Base-by-base conservation (phyloP, 1,284 basidiomycete genomes). In the Baeospora myosura region DNA sequence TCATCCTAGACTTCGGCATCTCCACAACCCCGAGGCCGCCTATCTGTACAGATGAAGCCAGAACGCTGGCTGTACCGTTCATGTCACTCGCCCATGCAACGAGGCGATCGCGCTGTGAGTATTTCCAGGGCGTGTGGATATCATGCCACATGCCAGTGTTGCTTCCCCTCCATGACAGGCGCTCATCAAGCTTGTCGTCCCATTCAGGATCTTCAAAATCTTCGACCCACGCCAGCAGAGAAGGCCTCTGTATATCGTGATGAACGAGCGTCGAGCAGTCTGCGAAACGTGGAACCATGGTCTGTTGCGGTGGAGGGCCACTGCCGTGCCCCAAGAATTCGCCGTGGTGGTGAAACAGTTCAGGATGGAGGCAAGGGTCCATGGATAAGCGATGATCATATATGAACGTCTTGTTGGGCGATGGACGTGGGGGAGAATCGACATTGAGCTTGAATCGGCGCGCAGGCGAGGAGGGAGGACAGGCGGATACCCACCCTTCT, bases 121-220 rank as follows among this genome's bases (percentile, higher is more conserved):
- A 45, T 44, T 54, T 54, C 73, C 72, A 76, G 11, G 56, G 55
- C 8, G 58, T 49, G 1, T 44, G 46, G 2, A 56, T 49, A 4
- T 55, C 56, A 36, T 68, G 66, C 39, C 59, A 62, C 34, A 82
- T 81, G 1, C 81, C 82, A 0, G 82, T 84, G 38, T 73, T 80
- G 38, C 69, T 73, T 3, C 82, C 82, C n/a, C 82, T 66, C 82
- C 82, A 85, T 17, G 72, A 57, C 22, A 85, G 52, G 22, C 73
- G 55, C 30, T 77, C 70, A 44, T 81, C 71, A 4, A 59, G 48
- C 58, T 77, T 82, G 17, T 69, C 62, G 21, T 73, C 71, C 74
- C 78, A 85, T 0, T 56, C 58, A 0, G 73, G 66, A 53, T 82
- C 77, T 34, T 65, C 54, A 33, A 63, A 51, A 3, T 71, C 63